A percentile compares a stretch with the other conserved stretches of the same genome.
These are phyloP conservation scores for Aspergillus flavus DNA, from an alignment of 2,329 filamentous ascomycete genomes.

Conservation along the genomic window DNA sequence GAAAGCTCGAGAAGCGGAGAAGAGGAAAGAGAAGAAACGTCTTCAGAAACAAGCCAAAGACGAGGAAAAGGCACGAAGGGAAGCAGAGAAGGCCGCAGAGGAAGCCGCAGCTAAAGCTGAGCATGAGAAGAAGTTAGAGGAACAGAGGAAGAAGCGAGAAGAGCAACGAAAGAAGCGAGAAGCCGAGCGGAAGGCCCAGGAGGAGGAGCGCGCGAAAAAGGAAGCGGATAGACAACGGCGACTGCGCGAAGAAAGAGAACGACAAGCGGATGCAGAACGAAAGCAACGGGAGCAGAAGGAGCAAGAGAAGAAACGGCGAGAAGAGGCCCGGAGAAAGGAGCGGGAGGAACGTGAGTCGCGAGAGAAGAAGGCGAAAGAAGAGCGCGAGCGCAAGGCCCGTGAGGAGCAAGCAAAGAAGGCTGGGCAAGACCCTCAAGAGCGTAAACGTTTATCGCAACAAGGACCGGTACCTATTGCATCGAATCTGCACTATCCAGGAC, in stretches of 20 bases:
- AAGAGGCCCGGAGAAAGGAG: conserved; percentile 75
- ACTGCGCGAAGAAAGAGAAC: conserved; percentile 80
- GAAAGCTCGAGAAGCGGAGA: conserved; percentile 90
- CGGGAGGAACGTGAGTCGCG: conserved; percentile 61
- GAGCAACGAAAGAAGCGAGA: conserved; percentile 92
- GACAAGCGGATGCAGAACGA: conserved; percentile 81
- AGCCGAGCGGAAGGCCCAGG: conserved; percentile 83
- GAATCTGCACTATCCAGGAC: conserved; percentile 55
- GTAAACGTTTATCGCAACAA: conserved; percentile 62
- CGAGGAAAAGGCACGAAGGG: conserved; percentile 86
- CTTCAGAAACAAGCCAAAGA: conserved; percentile 85
- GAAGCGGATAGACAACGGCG: conserved; percentile 82
- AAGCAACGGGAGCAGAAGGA: conserved; percentile 80
- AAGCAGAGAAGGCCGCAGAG: conserved; percentile 86
- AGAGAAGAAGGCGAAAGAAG: conserved; percentile 67
- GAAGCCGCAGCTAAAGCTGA: conserved; percentile 74
- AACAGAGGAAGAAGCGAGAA: conserved; percentile 79
- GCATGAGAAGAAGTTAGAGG: conserved; percentile 77
- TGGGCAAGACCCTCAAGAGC: not conserved
- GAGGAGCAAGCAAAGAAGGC: conserved; percentile 53
- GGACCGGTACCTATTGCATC: conserved; percentile 58
- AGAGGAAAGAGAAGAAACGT: conserved; percentile 90
- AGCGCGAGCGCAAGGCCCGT: conserved; percentile 59
- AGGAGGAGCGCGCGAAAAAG: conserved; percentile 82
- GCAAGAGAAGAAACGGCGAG: conserved; percentile 74